phyloP scores from a whole-genome alignment of 2,329 filamentous ascomycete species.

The Pezicula carpinea region DNA sequence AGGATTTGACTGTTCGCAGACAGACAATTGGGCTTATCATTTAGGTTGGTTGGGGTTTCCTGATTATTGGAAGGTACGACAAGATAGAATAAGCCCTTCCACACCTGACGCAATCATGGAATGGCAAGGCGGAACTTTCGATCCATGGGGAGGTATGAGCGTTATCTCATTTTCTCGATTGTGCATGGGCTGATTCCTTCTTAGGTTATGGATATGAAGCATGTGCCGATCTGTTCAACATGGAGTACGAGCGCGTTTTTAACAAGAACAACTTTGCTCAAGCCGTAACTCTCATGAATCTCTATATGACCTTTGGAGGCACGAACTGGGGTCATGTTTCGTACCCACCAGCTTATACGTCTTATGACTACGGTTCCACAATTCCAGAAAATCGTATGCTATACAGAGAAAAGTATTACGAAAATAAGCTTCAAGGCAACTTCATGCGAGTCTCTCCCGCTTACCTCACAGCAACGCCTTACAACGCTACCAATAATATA shows the following conservation, averaged over 20 bases:
- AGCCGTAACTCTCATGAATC: slow-evolving; percentile 62
- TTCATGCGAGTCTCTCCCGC: slow-evolving; percentile 69
- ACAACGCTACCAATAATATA: slow-evolving; percentile 37
- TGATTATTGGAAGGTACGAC: no score
- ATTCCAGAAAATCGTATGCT: slow-evolving; percentile 68
- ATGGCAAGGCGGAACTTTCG: slow-evolving; percentile 68
- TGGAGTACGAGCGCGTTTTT: slow-evolving; percentile 74
- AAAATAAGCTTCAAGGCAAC: slow-evolving; percentile 71
- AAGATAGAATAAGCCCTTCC: slow-evolving; percentile 55
- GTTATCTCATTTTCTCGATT: no score
- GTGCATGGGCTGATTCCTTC: no score
- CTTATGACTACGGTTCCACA: slow-evolving; percentile 52
- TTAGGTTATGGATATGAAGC: slow-evolving; percentile 51
- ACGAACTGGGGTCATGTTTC: background rate
- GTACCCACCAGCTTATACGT: slow-evolving; percentile 51
- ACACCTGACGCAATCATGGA: slow-evolving; percentile 59
- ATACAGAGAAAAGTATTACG: slow-evolving; percentile 70
- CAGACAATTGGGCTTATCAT: slow-evolving; percentile 55
- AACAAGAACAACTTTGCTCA: slow-evolving; percentile 71
- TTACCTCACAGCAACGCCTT: slow-evolving; percentile 58
- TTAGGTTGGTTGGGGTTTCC: no score
- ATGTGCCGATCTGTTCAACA: slow-evolving; percentile 61
- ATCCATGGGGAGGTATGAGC: slow-evolving; percentile 66
- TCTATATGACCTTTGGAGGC: slow-evolving; percentile 64
- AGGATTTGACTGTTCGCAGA: slow-evolving; percentile 41